phyloP scores from a whole-genome alignment of 1,284 basidiomycete genomes.

The Calocybe gambosa region DNA sequence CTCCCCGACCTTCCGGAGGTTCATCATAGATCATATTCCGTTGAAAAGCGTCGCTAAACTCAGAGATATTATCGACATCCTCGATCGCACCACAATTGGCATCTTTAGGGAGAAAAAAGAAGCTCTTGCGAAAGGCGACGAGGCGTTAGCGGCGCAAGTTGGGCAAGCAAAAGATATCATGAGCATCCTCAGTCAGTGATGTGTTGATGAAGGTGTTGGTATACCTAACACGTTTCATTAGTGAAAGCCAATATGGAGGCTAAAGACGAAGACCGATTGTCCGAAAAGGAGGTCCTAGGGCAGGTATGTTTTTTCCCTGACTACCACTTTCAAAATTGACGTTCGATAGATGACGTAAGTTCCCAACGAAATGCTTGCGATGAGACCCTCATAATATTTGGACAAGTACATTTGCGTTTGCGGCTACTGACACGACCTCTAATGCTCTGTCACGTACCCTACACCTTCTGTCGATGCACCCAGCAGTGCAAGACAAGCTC shows the following conservation, averaged over 20 bases:
- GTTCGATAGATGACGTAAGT: conserved; percentile 1
- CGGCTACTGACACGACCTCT: conserved; percentile 3
- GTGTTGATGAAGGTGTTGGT: background rate
- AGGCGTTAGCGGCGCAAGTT: conserved; percentile 26
- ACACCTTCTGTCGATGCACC: conserved; percentile 3
- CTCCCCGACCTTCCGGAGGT: conserved; percentile 26
- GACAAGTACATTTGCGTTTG: conserved; percentile 1
- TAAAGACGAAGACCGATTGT: conserved; percentile 1
- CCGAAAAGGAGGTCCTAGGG: conserved; percentile 4
- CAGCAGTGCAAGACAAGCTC: conserved; percentile 3
- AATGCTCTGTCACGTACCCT: conserved; percentile 3
- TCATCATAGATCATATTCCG: conserved; percentile 27
- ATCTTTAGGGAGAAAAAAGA: conserved; percentile 33
- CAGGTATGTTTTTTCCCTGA: background rate
- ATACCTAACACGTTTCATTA: background rate
- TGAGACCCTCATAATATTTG: background rate
- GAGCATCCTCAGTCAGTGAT: conserved; percentile 34
- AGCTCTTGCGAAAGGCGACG: conserved; percentile 29
- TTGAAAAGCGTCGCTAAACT: conserved; percentile 26
- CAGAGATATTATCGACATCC: conserved; percentile 29
- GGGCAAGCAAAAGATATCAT: conserved; percentile 38
- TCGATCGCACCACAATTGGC: conserved; percentile 28
- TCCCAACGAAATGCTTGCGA: background rate
- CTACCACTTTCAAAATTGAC: background rate
- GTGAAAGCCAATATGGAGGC: conserved; percentile 5